A percentile compares a stretch with the other conserved stretches of the same genome.
phyloP scores from a whole-genome alignment of 169 alveolate genomes.

The Plasmodium chabaudi region DNA sequence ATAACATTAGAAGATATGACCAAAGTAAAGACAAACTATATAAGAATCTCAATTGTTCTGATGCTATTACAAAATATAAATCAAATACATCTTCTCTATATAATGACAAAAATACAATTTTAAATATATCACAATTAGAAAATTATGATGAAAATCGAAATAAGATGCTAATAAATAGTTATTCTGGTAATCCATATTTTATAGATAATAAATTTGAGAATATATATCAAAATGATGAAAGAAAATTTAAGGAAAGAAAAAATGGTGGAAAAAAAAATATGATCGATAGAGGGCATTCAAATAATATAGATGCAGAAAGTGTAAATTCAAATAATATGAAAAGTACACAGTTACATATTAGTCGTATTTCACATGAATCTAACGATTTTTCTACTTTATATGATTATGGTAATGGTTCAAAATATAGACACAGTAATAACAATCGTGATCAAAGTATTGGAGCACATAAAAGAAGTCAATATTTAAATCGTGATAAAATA shows the following conservation, averaged over 20 bases:
- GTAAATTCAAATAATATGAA: conserved; percentile 28
- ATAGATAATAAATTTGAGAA: not conserved
- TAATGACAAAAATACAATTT: conserved; percentile 1
- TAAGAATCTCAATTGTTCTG: conserved; percentile 3
- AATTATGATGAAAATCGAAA: not conserved
- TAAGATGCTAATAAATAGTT: not conserved
- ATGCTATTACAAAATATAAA: conserved; percentile 28
- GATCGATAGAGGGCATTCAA: not conserved
- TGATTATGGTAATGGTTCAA: conserved; percentile 34
- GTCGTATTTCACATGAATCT: conserved; percentile 27
- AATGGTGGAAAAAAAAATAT: not conserved
- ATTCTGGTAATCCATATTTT: not conserved
- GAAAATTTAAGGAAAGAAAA: not conserved
- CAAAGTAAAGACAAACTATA: not conserved
- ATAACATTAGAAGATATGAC: too few species aligned
- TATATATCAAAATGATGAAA: not conserved
- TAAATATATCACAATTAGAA: not conserved
- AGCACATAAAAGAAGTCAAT: too few species aligned
- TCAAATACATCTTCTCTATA: conserved; percentile 13
- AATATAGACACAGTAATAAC: not conserved
- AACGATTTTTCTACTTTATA: conserved; percentile 50
- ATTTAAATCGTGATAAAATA: too few species aligned
- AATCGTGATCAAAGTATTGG: too few species aligned
- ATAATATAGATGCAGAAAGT: conserved; percentile 20
- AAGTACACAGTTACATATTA: conserved; percentile 37